phyloP scores from a whole-genome alignment of 805 yeast species.

The Starmerella potacharoeniae region DNA sequence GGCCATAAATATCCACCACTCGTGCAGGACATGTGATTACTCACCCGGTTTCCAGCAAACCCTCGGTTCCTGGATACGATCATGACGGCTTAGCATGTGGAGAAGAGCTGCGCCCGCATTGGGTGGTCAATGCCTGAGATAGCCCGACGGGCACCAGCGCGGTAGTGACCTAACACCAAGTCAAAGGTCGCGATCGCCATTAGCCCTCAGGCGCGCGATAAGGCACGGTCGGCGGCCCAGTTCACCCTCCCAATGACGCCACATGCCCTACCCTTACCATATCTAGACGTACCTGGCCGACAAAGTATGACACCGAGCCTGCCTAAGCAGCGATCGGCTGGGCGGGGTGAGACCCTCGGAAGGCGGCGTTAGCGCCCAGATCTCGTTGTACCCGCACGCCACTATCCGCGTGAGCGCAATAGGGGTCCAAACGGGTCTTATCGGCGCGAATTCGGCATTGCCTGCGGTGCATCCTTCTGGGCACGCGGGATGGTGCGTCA shows the following conservation, averaged over 20 bases:
- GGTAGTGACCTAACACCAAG: too few relatives aligned
- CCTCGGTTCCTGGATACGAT: not conserved
- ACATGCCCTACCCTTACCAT: not conserved
- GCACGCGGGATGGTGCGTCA: not conserved
- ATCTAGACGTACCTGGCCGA: not conserved
- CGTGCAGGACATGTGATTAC: not conserved
- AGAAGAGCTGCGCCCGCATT: too few relatives aligned
- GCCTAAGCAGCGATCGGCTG: not conserved
- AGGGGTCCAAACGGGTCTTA: too few relatives aligned
- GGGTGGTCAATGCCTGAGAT: too few relatives aligned
- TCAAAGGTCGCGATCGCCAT: not conserved
- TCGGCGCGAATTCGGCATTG: too few relatives aligned
- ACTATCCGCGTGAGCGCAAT: too few relatives aligned
- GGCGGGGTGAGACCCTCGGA: not conserved
- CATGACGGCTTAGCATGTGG: not conserved
- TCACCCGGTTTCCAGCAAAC: not conserved
- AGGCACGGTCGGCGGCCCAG: not conserved
- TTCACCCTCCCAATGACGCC: not conserved
- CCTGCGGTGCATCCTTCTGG: too few relatives aligned
- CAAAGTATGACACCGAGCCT: not conserved
- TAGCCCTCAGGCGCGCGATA: not conserved
- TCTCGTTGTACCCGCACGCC: too few relatives aligned
- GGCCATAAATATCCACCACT: not conserved
- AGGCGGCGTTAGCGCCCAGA: too few relatives aligned
- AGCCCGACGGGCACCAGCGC: too few relatives aligned